Conservation (phyloP, 1,139 yeast genomes). For the Yamadazyma siamensis region DNA sequence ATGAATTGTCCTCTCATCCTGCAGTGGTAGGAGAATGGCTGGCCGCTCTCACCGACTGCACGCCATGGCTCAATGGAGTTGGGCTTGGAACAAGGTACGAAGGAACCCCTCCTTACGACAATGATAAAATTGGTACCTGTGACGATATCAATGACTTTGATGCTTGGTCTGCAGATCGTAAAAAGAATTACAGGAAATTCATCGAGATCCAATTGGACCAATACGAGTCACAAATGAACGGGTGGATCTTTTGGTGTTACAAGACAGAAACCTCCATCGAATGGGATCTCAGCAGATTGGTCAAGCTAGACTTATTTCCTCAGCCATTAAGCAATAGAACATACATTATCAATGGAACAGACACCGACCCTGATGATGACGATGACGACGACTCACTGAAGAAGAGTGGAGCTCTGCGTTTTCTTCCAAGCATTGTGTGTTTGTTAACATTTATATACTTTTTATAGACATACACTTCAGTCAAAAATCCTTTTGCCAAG, state of each 20-base stretch:
- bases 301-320: constrained; percentile 52
- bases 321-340: constrained; percentile 50
- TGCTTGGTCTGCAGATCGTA: constrained; percentile 60
- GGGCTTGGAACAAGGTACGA: constrained; percentile 83
- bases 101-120: constrained; percentile 48
- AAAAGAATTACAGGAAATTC: constrained; percentile 57
- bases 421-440: background rate
- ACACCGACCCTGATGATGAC: constrained; percentile 9
- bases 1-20: constrained; percentile 68
- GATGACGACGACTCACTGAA: constrained; percentile 7
- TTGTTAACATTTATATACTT: background rate
- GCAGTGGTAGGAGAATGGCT: constrained; percentile 88
- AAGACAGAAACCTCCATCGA: constrained; percentile 86
- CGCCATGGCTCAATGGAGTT: constrained; percentile 88
- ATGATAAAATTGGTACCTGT: constrained; percentile 62
- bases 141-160: constrained; percentile 51
- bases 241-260: constrained; percentile 94
- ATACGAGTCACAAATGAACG: constrained; percentile 60
- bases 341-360: constrained; percentile 39
- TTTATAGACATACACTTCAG: background rate
- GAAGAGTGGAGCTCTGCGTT: constrained; percentile 3
- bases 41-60: constrained; percentile 92
- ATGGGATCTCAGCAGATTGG: constrained; percentile 73
- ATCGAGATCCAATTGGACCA: constrained; percentile 92
- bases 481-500: no score